These are phyloP conservation scores for Saturnispora besseyi DNA, from an alignment of 805 yeast genomes.

Conservation along the genomic window DNA sequence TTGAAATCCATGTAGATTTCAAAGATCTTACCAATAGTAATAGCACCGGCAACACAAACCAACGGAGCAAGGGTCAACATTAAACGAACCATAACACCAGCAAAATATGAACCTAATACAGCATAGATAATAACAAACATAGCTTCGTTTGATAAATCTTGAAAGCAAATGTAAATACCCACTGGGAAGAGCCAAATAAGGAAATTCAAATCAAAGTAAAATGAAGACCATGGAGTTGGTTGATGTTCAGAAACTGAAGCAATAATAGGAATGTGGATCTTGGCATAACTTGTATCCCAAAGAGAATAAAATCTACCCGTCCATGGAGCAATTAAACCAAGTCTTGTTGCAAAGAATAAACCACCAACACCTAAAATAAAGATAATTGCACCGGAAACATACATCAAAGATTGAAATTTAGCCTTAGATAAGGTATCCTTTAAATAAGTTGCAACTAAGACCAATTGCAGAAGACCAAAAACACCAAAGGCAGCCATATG, in stretches of 20 bases:
- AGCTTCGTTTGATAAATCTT: slow-evolving; percentile 84
- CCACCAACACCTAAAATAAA: slow-evolving; percentile 59
- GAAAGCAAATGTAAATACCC: slow-evolving; percentile 85
- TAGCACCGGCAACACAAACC: slow-evolving; percentile 86
- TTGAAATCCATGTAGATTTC: slow-evolving; percentile 69
- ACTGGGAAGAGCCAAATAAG: slow-evolving; percentile 98
- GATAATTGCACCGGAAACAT: slow-evolving; percentile 49
- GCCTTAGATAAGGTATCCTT: slow-evolving; percentile 61
- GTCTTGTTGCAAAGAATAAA: slow-evolving; percentile 69
- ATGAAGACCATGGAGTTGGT: slow-evolving; percentile 99
- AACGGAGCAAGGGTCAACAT: slow-evolving; percentile 96
- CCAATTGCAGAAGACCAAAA: slow-evolving; percentile 88
- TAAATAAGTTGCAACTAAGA: slow-evolving; percentile 76
- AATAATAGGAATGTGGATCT: slow-evolving; percentile 95
- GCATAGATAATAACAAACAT: slow-evolving; percentile 86
- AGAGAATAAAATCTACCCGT: slow-evolving; percentile 97
- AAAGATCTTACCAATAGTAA: slow-evolving; percentile 76
- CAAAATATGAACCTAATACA: slow-evolving; percentile 92
- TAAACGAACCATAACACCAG: slow-evolving; percentile 98
- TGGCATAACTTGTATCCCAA: slow-evolving; percentile 98
- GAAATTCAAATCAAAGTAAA: slow-evolving; percentile 87
- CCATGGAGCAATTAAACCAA: slow-evolving; percentile 98
- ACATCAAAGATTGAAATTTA: slow-evolving; percentile 63
- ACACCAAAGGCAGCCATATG: slow-evolving; percentile 98
- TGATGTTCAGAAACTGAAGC: slow-evolving; percentile 99